Conservation (phyloP, 768 basidiomycete species). For the Goffeauzyma gilvescens region DNA sequence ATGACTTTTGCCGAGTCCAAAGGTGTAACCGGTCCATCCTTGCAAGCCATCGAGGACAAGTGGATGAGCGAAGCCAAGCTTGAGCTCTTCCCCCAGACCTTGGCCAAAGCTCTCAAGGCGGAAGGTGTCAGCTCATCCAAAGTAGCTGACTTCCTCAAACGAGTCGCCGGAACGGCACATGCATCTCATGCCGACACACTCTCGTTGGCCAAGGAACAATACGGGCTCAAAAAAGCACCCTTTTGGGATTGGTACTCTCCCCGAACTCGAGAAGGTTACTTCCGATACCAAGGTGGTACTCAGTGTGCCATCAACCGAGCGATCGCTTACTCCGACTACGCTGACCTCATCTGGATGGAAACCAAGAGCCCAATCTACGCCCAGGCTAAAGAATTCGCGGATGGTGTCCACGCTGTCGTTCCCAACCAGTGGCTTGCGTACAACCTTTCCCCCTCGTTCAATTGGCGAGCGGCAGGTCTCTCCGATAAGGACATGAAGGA, state of each 20-base stretch:
- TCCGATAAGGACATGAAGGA: conserved; percentile 63
- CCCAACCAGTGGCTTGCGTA: conserved; percentile 93
- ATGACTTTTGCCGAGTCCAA: conserved; percentile 69
- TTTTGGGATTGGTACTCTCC: conserved; percentile 94
- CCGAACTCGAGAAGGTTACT: conserved; percentile 85
- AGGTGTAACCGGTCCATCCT: conserved; percentile 56
- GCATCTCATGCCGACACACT: conserved; percentile 53
- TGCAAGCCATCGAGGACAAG: conserved; percentile 74
- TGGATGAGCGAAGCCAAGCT: conserved; percentile 67
- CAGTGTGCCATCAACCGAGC: conserved; percentile 82
- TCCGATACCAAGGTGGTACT: conserved; percentile 92
- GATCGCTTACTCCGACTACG: conserved; percentile 81
- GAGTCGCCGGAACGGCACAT: conserved; percentile 37
- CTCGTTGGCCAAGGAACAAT: conserved; percentile 57
- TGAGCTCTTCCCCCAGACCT: conserved; percentile 48
- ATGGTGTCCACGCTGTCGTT: conserved; percentile 46
- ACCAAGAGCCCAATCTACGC: conserved; percentile 81
- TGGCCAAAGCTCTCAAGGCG: conserved; percentile 44
- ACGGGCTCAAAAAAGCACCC: conserved; percentile 47
- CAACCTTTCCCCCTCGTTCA: conserved; percentile 69
- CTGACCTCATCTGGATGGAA: conserved; percentile 33
- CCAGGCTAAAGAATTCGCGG: conserved; percentile 81
- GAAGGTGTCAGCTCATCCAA: conserved; percentile 36
- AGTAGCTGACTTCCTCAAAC: conserved; percentile 44
- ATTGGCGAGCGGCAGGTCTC: conserved; percentile 60